Evolutionary conservation across 495 filamentous ascomycete genomes (phyloP).

Genomic region (Trichoderma gamsii): DNA sequence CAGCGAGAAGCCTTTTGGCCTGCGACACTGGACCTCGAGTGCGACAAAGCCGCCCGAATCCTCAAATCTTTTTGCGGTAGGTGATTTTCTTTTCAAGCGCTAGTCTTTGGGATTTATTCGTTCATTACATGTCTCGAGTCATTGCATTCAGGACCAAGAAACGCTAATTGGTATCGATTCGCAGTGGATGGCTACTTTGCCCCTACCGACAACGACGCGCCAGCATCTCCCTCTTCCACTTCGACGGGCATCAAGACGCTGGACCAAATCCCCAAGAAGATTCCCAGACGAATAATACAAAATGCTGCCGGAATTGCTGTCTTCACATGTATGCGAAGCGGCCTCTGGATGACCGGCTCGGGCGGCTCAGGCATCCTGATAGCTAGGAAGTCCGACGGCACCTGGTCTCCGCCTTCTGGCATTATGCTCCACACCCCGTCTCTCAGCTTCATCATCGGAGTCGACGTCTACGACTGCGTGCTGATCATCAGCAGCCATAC

Average conservation of each 20-base stretch:
- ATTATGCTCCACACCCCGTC: slow-evolving; percentile 83
- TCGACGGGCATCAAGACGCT: slow-evolving; percentile 21
- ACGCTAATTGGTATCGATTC: neutral
- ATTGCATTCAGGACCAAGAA: neutral
- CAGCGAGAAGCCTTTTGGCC: slow-evolving; percentile 70
- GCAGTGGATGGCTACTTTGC: slow-evolving; percentile 44
- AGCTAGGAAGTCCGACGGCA: slow-evolving; percentile 70
- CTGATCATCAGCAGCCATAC: slow-evolving; percentile 80
- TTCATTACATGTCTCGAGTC: too few relatives aligned
- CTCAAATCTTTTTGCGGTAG: slow-evolving; percentile 72
- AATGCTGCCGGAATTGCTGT: slow-evolving; percentile 82
- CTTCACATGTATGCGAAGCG: slow-evolving; percentile 90
- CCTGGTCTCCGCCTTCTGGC: slow-evolving; percentile 83
- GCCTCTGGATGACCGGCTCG: slow-evolving; percentile 83
- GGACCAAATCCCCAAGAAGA: slow-evolving; percentile 65
- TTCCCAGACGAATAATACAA: slow-evolving; percentile 72
- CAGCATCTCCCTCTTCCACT: slow-evolving; percentile 25
- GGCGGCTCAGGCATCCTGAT: slow-evolving; percentile 79
- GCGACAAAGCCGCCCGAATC: slow-evolving; percentile 81
- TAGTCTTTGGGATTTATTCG: too few relatives aligned
- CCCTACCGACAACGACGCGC: slow-evolving; percentile 25
- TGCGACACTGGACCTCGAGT: slow-evolving; percentile 71
- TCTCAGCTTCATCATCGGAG: slow-evolving; percentile 80
- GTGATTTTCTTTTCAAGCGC: slow-evolving; percentile 17
- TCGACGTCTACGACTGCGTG: slow-evolving; percentile 91